phyloP scores from a whole-genome alignment of 2,329 filamentous ascomycete species.

The Cryphonectria nitschkei region DNA sequence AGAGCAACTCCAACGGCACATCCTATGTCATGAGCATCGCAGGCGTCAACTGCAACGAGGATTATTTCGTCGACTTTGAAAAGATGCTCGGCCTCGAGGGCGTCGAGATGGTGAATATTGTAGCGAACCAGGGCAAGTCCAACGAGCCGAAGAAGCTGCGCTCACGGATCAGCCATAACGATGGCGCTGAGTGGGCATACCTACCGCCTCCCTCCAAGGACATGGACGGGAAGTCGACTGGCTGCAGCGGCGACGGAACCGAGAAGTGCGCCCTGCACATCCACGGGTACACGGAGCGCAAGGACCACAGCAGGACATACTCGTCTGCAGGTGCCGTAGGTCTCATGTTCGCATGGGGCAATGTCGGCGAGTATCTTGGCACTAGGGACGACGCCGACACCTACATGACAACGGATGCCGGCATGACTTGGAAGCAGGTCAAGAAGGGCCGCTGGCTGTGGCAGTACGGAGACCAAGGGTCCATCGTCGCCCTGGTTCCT shows the following conservation, averaged over 20 bases:
- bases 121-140: constrained; percentile 71
- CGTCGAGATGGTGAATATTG: constrained; percentile 83
- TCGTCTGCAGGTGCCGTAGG: constrained; percentile 88
- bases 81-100: constrained; percentile 93
- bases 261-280: constrained; percentile 84
- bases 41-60: constrained; percentile 77
- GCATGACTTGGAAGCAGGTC: constrained; percentile 81
- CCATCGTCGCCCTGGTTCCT: constrained; percentile 85
- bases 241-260: constrained; percentile 61
- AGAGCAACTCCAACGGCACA: constrained; percentile 98
- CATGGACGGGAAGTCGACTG: constrained; percentile 70
- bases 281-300: constrained; percentile 92
- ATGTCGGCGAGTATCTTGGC: constrained; percentile 75
- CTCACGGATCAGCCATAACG: constrained; percentile 94
- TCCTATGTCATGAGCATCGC: constrained; percentile 85
- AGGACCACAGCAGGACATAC: constrained; percentile 81
- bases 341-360: constrained; percentile 88
- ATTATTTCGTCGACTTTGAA: constrained; percentile 90
- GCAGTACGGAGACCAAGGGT: constrained; percentile 95
- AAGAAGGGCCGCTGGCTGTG: constrained; percentile 90
- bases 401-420: constrained; percentile 90
- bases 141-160: constrained; percentile 78
- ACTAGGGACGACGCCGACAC: constrained; percentile 77
- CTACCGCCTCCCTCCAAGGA: constrained; percentile 74
- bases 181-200: constrained; percentile 84